phyloP scores from a whole-genome alignment of 2,329 filamentous ascomycete species.

The Diaporthe vexans region DNA sequence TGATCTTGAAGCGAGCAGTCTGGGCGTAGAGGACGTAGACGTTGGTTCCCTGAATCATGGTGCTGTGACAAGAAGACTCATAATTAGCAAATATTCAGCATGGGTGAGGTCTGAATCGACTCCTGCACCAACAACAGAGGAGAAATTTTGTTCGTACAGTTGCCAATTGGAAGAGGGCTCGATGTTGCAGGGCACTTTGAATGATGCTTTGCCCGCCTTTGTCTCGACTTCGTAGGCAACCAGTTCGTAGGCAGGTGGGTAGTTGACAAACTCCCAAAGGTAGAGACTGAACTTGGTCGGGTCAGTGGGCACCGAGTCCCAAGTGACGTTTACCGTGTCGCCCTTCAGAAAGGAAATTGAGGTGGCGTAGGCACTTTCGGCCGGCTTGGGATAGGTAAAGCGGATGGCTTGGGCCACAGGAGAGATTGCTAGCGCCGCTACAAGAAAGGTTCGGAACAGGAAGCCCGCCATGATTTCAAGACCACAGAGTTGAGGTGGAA shows the following conservation, averaged over 20 bases:
- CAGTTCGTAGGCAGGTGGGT: conserved; percentile 38
- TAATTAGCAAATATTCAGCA: background rate
- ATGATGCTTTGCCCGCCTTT: background rate
- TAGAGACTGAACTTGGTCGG: conserved; percentile 39
- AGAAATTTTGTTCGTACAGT: background rate
- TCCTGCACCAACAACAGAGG: background rate
- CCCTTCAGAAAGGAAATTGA: conserved; percentile 6
- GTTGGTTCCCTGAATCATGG: conserved; percentile 39
- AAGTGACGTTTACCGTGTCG: conserved; percentile 26
- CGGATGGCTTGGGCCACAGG: background rate
- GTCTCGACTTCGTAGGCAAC: conserved; percentile 37
- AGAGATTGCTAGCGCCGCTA: background rate
- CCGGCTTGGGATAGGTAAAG: background rate
- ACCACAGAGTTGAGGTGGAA: background rate
- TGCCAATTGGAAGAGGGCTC: conserved; percentile 32
- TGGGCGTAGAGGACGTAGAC: conserved; percentile 42
- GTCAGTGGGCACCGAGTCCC: conserved; percentile 33
- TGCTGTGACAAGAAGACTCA: background rate
- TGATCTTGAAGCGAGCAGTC: conserved; percentile 35
- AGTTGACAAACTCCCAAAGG: conserved; percentile 40
- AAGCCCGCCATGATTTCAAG: background rate
- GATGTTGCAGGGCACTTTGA: conserved; percentile 36
- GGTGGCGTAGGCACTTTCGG: background rate
- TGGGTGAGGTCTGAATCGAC: no score
- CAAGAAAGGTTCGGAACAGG: background rate